Conservation (phyloP, 345 rosid species). For the Eucalyptus viminalis region DNA sequence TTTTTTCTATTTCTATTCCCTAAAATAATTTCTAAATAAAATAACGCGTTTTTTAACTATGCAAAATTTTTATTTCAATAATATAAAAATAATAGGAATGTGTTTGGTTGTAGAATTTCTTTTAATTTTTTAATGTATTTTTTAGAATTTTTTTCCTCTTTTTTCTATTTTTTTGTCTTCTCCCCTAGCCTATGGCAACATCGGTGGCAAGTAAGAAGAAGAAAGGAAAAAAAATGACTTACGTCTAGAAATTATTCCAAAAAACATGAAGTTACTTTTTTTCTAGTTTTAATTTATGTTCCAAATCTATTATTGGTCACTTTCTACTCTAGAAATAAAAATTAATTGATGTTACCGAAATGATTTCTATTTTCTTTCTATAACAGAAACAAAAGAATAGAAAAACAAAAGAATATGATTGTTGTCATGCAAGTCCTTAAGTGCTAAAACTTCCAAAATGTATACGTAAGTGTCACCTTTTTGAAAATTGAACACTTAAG, state of each 20-base stretch:
- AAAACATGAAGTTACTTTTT: no score
- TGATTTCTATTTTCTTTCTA: no score
- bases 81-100: not conserved
- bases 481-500: no score
- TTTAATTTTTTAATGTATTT: not conserved
- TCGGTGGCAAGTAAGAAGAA: no score
- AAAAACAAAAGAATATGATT: no score
- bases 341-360: rapidly evolving
- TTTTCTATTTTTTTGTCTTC: not conserved
- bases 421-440: no score
- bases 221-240: no score
- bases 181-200: rapidly evolving
- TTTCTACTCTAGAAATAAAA: rapidly evolving
- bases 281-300: no score
- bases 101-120: not conserved
- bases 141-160: not conserved
- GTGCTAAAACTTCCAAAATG: no score
- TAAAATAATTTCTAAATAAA: rapidly evolving
- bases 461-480: no score
- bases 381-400: rapidly evolving
- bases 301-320: no score
- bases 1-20: not conserved
- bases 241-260: no score
- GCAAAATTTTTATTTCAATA: rapidly evolving
- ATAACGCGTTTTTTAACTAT: rapidly evolving